Evolutionary conservation across 2,329 filamentous ascomycete genomes (phyloP).

Genomic region (Fusarium sp.): DNA sequence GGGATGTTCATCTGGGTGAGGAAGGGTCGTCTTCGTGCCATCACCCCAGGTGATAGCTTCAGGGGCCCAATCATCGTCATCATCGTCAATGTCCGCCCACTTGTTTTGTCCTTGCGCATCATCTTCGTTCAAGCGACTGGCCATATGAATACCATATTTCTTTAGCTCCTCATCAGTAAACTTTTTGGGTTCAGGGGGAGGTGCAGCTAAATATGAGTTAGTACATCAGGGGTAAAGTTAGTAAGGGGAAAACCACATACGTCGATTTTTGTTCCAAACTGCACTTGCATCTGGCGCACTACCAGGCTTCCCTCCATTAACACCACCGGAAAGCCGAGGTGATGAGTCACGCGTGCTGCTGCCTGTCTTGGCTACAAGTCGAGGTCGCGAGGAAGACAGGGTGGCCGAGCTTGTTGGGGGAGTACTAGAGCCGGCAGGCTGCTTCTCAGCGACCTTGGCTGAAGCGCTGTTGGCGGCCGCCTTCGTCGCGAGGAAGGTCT

Average conservation of each 20-base stretch:
- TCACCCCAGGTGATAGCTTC: constrained; percentile 90
- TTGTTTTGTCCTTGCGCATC: constrained; percentile 80
- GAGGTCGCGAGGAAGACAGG: constrained; percentile 70
- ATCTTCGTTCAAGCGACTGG: constrained; percentile 80
- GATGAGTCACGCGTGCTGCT: constrained; percentile 67
- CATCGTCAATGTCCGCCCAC: constrained; percentile 91
- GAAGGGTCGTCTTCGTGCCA: constrained; percentile 83
- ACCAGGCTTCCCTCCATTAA: constrained; percentile 69
- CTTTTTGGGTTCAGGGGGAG: constrained; percentile 79
- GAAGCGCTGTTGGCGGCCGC: constrained; percentile 57
- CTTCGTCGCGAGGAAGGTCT: constrained; percentile 84
- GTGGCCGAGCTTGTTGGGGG: constrained; percentile 60
- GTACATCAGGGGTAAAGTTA: constrained; percentile 15
- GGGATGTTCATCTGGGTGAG: constrained; percentile 67
- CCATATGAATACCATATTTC: constrained; percentile 87
- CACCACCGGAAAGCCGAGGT: constrained; percentile 54
- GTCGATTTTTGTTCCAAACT: constrained; percentile 91
- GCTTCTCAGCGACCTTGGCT: constrained; percentile 65
- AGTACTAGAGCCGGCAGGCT: constrained; percentile 59
- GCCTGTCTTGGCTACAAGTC: constrained; percentile 80
- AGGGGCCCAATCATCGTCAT: constrained; percentile 88
- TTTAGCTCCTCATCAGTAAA: constrained; percentile 89
- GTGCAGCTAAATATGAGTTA: constrained; percentile 60
- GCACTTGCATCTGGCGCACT: constrained; percentile 76
- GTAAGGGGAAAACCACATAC: constrained; percentile 61